Base-by-base conservation (phyloP, 129 eudicot genomes). In the Chrysanthemum seticuspe region DNA sequence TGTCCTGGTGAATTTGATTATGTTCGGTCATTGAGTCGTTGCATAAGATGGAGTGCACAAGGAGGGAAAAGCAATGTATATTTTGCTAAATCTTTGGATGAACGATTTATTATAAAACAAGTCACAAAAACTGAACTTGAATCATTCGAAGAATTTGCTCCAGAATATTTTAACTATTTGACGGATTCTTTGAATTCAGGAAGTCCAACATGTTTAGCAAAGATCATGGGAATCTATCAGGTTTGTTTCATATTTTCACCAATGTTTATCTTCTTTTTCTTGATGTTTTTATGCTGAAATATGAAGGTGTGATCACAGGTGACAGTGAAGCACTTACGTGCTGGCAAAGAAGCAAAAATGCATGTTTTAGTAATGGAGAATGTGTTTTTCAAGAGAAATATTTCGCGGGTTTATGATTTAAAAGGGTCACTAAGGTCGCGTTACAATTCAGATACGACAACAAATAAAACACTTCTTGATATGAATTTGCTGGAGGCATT, bases 51-150 rank as follows among this genome's bases (percentile, higher is more conserved):
- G 99, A 83, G 85, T 14, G 97, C 99, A 3, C 99, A 95, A 79
- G 99, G 99, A 25, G 99, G 99, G 47, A 95, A 95, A 83, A 95
- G 99, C 67, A 95, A 95, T 34, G 99, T 88, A 23, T 95, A 81
- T 67, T 95, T 95, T 65, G 97, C 99, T 0, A 88, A 90, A 80
- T 85, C 99, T 10, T 84, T 88, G 76, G 99, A 95, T 56, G 99
- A 95, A 53, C 75, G 99, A 45, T 88, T 95, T 82, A 88, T 95
- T 2, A 82, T 95, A 6, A 95, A 95, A 65, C 99, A 95, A 78
- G 97, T 95, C 10, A 88, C 91, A 1, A 95, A 86, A 80, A 95
- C 96, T 0, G 99, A 90, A 82, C 78, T 95, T 68, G 99, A 95
- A 58, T 90, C 99, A 1, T 95, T 95, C 51, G 88, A 81, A 55